A percentile compares a stretch with the other conserved stretches of the same genome.
These are phyloP conservation scores for Craspedostauros australis DNA, from an alignment of 108 stramenopile species.

Conservation along the genomic window DNA sequence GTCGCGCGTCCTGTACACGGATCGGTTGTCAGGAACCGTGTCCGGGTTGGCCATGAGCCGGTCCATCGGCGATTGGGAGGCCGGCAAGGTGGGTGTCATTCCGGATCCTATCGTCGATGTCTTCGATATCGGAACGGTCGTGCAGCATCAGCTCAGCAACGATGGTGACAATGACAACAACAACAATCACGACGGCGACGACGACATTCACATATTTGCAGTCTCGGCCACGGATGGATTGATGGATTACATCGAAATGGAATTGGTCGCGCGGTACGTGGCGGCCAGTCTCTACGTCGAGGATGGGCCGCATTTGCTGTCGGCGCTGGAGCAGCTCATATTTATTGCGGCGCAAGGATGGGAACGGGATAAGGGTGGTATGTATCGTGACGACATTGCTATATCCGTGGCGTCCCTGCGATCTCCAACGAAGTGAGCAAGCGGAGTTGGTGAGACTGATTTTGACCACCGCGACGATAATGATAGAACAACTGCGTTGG, in stretches of 20 bases:
- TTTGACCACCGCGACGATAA: too few species aligned
- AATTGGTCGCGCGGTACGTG: conserved; percentile 46
- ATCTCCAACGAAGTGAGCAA: too few species aligned
- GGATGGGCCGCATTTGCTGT: conserved; percentile 46
- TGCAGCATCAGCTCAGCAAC: background rate
- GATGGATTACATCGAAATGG: conserved; percentile 55
- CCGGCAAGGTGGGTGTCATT: conserved; percentile 61
- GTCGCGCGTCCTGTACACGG: conserved; percentile 58
- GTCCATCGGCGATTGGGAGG: conserved; percentile 74
- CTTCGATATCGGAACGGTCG: conserved; percentile 41
- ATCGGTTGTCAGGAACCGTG: conserved; percentile 62
- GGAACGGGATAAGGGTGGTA: conserved; percentile 64
- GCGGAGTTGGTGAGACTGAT: too few species aligned
- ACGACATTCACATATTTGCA: conserved; percentile 67
- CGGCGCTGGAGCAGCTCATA: conserved; percentile 68
- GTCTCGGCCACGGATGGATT: conserved; percentile 75
- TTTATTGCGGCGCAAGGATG: conserved; percentile 64
- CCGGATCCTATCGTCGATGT: conserved; percentile 73
- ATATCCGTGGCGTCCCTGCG: too few species aligned
- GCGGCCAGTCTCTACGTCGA: conserved; percentile 48
- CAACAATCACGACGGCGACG: background rate
- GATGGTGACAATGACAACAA: background rate
- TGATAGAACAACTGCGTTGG: too few species aligned
- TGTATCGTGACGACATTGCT: conserved; percentile 83
- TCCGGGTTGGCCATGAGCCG: conserved; percentile 76